phyloP scores from a whole-genome alignment of 2,329 filamentous ascomycete species.

The Zymoseptoria brevis region DNA sequence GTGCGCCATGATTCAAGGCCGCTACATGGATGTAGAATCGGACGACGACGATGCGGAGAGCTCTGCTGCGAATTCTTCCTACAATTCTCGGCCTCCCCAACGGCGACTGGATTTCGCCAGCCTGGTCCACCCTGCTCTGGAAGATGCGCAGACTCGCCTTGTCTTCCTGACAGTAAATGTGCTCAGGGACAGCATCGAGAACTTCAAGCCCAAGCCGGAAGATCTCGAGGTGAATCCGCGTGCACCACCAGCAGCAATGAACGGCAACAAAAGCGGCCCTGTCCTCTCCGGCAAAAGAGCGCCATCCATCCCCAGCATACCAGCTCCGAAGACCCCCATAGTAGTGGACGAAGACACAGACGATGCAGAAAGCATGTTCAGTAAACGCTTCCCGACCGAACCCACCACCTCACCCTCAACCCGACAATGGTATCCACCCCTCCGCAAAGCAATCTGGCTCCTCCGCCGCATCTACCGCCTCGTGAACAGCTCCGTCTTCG shows the following conservation, averaged over 20 bases:
- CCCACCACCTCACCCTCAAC: slow-evolving; percentile 7
- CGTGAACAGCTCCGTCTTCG: slow-evolving; percentile 61
- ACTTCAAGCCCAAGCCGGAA: slow-evolving; percentile 56
- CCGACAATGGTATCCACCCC: slow-evolving; percentile 54
- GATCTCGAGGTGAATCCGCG: slow-evolving; percentile 56
- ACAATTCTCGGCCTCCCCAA: slow-evolving; percentile 12
- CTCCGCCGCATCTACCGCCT: slow-evolving; percentile 62
- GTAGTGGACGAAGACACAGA: slow-evolving; percentile 49
- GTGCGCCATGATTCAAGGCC: slow-evolving; percentile 57
- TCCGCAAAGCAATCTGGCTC: slow-evolving; percentile 60
- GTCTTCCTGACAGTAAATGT: slow-evolving; percentile 58
- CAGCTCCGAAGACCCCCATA: slow-evolving; percentile 42
- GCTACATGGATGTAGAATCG: slow-evolving; percentile 50
- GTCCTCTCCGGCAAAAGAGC: slow-evolving; percentile 45
- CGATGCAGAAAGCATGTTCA: slow-evolving; percentile 40
- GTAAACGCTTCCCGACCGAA: slow-evolving; percentile 17
- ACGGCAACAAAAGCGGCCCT: slow-evolving; percentile 32
- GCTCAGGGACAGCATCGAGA: slow-evolving; percentile 59
- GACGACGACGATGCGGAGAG: slow-evolving; percentile 39
- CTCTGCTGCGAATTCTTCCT: slow-evolving; percentile 12
- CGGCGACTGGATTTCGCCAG: slow-evolving; percentile 50
- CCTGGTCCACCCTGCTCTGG: slow-evolving; percentile 56
- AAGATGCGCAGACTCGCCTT: slow-evolving; percentile 59
- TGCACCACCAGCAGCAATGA: slow-evolving; percentile 13
- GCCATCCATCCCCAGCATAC: slow-evolving; percentile 27